Conservation (phyloP, 2,329 filamentous ascomycete genomes). For the Dactylellina drechsleri region DNA sequence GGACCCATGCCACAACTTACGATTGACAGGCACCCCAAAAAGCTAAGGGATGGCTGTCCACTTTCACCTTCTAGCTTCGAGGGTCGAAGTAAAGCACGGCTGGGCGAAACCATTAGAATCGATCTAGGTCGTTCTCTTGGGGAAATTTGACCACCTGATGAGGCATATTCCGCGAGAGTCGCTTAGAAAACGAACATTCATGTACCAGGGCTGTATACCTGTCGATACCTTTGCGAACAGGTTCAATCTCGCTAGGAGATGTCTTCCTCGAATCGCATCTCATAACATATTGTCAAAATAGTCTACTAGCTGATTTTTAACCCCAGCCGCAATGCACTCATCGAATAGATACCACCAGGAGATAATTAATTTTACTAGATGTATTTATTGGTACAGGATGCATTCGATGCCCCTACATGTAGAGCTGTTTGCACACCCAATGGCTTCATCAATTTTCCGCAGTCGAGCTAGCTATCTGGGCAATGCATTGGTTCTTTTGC, state of each 20-base stretch:
- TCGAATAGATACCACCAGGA: too few species aligned
- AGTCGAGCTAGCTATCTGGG: not conserved
- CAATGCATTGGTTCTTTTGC: not conserved
- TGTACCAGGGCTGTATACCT: not conserved
- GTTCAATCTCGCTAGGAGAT: not conserved
- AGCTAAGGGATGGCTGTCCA: not conserved
- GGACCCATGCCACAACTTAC: slow-evolving; percentile 9
- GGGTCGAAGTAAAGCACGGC: too few species aligned
- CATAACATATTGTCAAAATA: too few species aligned
- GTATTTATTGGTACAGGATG: slow-evolving; percentile 8
- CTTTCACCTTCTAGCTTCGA: not conserved
- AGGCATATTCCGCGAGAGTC: slow-evolving; percentile 43
- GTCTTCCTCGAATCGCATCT: not conserved
- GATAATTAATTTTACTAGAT: not conserved
- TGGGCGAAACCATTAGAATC: not conserved
- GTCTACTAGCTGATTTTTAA: too few species aligned
- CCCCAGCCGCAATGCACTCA: too few species aligned
- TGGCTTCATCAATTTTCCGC: slow-evolving; percentile 16
- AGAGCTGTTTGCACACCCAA: slow-evolving; percentile 3
- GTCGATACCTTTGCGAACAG: slow-evolving; percentile 3
- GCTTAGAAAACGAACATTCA: slow-evolving; percentile 13
- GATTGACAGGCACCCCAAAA: slow-evolving; percentile 45
- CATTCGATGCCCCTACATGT: slow-evolving; percentile 1
- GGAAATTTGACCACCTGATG: slow-evolving; percentile 26
- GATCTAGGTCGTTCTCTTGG: slow-evolving; percentile 30